Percentiles rank a stretch among this genome's conserved stretches.
phyloP scores from a whole-genome alignment of 805 yeast genomes.

The Ogataea pilisensis region DNA sequence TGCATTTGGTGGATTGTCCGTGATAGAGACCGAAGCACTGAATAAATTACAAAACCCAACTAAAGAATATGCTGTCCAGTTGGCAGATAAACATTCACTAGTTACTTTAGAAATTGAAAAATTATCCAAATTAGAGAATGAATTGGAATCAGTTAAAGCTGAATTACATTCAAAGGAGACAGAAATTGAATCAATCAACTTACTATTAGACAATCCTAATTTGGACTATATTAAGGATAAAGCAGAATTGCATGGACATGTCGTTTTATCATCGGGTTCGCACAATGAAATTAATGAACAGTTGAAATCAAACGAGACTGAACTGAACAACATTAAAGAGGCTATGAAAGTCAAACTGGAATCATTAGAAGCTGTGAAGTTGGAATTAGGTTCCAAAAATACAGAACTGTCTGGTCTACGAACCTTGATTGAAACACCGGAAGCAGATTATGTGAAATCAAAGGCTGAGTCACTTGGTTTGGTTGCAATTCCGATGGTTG shows the following conservation, averaged over 20 bases:
- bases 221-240: constrained; percentile 8
- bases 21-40: constrained; percentile 15
- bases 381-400: not conserved
- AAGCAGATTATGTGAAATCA: not conserved
- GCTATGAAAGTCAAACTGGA: constrained; percentile 2
- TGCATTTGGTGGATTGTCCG: constrained; percentile 17
- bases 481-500: constrained; percentile 6
- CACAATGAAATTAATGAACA: constrained; percentile 2
- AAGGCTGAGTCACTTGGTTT: constrained; percentile 5
- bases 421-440: not conserved
- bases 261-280: constrained; percentile 2
- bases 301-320: not conserved
- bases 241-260: constrained; percentile 6
- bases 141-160: not conserved
- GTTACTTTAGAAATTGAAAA: constrained; percentile 6
- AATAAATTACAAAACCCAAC: constrained; percentile 13
- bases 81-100: constrained; percentile 9
- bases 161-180: not conserved
- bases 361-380: constrained; percentile 4
- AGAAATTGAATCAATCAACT: not conserved
- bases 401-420: not conserved
- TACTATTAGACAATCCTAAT: constrained; percentile 6
- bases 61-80: constrained; percentile 8
- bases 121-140: not conserved
- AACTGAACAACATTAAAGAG: constrained; percentile 1